Conservation (phyloP, 2,329 filamentous ascomycete genomes). For the Endoconidiophora laricicola region DNA sequence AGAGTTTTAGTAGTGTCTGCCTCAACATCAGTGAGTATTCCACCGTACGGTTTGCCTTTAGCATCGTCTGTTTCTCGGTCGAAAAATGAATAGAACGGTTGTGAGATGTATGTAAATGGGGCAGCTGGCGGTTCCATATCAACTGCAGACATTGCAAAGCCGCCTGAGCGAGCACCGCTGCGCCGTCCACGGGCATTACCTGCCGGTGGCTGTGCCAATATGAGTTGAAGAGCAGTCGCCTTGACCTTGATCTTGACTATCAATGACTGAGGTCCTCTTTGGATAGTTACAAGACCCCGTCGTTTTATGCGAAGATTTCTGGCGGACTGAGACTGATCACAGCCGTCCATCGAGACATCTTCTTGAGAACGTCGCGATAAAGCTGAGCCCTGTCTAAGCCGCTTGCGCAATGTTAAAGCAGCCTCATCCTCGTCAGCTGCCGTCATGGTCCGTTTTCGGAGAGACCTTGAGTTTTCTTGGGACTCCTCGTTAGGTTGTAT, state of each 20-base stretch:
- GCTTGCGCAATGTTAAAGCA: slow-evolving; percentile 5
- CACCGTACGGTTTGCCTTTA: slow-evolving; percentile 89
- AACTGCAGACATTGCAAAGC: slow-evolving; percentile 1
- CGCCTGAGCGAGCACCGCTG: slow-evolving; percentile 1
- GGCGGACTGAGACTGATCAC: slow-evolving; percentile 13
- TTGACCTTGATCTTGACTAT: slow-evolving; percentile 43
- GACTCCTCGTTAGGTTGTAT: neutral
- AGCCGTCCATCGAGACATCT: slow-evolving; percentile 14
- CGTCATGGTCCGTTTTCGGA: slow-evolving; percentile 11
- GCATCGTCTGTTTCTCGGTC: slow-evolving; percentile 79
- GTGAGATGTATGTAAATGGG: slow-evolving; percentile 43
- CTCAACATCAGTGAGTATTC: slow-evolving; percentile 75
- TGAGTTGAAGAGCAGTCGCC: slow-evolving; percentile 40
- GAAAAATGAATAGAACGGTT: slow-evolving; percentile 74
- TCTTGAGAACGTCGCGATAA: slow-evolving; percentile 16
- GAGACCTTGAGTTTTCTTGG: slow-evolving; percentile 2
- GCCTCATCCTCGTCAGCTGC: slow-evolving; percentile 12
- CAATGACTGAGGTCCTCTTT: slow-evolving; percentile 24
- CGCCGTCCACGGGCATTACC: slow-evolving; percentile 6
- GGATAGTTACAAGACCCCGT: slow-evolving; percentile 3
- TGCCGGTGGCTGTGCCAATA: slow-evolving; percentile 23
- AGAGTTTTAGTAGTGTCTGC: slow-evolving; percentile 84
- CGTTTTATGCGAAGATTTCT: slow-evolving; percentile 10
- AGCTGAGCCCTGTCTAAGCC: slow-evolving; percentile 9
- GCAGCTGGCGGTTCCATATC: slow-evolving; percentile 27